A percentile compares a stretch with the other conserved stretches of the same genome.
phyloP scores from a whole-genome alignment of 2,329 filamentous ascomycete species.

The Aspergillus eucalypticola region DNA sequence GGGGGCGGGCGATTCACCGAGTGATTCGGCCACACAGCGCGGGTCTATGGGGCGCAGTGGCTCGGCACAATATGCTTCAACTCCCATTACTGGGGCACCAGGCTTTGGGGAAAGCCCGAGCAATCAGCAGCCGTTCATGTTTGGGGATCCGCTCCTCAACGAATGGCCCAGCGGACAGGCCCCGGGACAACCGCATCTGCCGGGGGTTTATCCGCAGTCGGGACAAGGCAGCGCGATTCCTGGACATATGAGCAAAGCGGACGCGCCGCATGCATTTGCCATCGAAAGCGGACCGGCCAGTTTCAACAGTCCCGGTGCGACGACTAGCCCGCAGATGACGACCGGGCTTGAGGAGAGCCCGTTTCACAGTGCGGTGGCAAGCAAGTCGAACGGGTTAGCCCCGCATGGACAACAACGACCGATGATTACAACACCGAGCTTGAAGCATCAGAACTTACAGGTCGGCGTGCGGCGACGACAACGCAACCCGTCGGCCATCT shows the following conservation, averaged over 20 bases:
- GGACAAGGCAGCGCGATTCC: conserved; percentile 38
- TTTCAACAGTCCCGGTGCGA: conserved; percentile 60
- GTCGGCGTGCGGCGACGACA: conserved; percentile 51
- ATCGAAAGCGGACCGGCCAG: conserved; percentile 60
- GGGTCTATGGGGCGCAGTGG: conserved; percentile 49
- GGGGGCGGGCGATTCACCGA: conserved; percentile 77
- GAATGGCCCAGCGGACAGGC: conserved; percentile 47
- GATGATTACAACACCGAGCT: conserved; percentile 45
- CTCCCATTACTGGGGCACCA: conserved; percentile 32
- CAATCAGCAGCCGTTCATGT: conserved; percentile 47
- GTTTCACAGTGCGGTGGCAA: conserved; percentile 27
- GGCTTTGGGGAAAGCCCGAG: conserved; percentile 50
- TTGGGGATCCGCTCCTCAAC: conserved; percentile 47
- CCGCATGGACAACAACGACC: conserved; percentile 40
- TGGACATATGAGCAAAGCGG: conserved; percentile 45
- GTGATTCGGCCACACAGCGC: conserved; percentile 57
- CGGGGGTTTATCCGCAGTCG: conserved; percentile 35
- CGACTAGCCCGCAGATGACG: conserved; percentile 54
- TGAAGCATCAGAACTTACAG: conserved; percentile 44
- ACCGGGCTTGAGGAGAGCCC: conserved; percentile 44
- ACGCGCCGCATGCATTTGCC: conserved; percentile 59
- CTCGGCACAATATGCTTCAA: conserved; percentile 43
- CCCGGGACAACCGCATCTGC: conserved; percentile 33
- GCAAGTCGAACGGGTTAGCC: conserved; percentile 30
- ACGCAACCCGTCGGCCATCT: conserved; percentile 79